Conservation (phyloP, 129 eudicot species). For the Cynara cardunculus region DNA sequence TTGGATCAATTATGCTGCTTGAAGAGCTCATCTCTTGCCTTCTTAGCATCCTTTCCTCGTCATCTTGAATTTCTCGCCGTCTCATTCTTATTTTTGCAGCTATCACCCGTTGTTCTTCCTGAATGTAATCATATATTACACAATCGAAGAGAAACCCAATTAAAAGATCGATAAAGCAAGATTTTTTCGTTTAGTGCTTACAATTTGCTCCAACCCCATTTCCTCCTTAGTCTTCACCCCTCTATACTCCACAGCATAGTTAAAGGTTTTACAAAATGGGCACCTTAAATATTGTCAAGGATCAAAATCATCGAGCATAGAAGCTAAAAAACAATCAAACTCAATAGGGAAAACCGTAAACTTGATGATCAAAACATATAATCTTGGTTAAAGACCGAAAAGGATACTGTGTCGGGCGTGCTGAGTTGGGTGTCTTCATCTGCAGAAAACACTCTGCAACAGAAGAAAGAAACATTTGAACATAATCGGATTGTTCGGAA, state of each 20-base stretch:
- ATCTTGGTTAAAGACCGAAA: background rate
- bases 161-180: background rate
- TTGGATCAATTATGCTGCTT: slow-evolving; percentile 26
- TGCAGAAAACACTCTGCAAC: slow-evolving; percentile 68
- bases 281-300: slow-evolving; percentile 59
- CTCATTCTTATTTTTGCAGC: slow-evolving; percentile 95
- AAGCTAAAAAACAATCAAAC: background rate
- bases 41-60: slow-evolving; percentile 51
- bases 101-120: slow-evolving; percentile 94
- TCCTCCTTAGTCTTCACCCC: slow-evolving; percentile 88
- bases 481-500: background rate
- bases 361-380: too few relatives aligned
- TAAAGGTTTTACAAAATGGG: slow-evolving; percentile 81
- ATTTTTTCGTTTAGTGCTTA: slow-evolving; percentile 18
- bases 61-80: slow-evolving; percentile 63
- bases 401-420: slow-evolving; percentile 76
- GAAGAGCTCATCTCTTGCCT: slow-evolving; percentile 45
- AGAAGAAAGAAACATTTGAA: background rate
- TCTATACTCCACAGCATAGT: slow-evolving; percentile 87
- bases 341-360: background rate
- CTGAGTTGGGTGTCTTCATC: slow-evolving; percentile 74
- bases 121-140: background rate
- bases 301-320: background rate
- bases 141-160: background rate
- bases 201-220: slow-evolving; percentile 78